These are phyloP conservation scores for Quercus cerris DNA, from an alignment of 306 rosid genomes.

Conservation along the genomic window DNA sequence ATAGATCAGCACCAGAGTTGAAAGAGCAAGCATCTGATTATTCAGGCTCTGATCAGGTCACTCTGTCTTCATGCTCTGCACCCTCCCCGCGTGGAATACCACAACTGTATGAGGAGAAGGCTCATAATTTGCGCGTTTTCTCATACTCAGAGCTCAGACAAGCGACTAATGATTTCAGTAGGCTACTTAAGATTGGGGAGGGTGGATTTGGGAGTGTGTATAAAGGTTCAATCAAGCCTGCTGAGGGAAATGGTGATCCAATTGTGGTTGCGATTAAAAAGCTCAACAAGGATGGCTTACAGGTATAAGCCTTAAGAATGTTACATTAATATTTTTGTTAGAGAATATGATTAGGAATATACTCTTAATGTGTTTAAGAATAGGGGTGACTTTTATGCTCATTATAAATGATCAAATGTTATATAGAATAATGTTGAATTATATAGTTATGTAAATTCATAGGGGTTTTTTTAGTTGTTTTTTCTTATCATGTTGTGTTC, in stretches of 20 bases:
- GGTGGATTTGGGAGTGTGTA: conserved; percentile 93
- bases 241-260: conserved; percentile 48
- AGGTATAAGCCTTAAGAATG: conserved; percentile 46
- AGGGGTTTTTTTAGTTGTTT: neutral
- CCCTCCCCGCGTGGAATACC: conserved; percentile 67
- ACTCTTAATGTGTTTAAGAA: neutral
- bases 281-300: conserved; percentile 65
- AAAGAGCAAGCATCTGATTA: conserved; percentile 37
- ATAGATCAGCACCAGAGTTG: conserved; percentile 70
- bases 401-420: neutral
- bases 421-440: neutral
- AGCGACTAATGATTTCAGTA: conserved; percentile 62
- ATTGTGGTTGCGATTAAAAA: conserved; percentile 70
- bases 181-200: conserved; percentile 76
- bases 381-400: neutral
- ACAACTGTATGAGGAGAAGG: conserved; percentile 73
- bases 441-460: neutral
- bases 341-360: conserved; percentile 2
- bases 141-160: conserved; percentile 53
- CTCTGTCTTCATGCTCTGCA: conserved; percentile 49
- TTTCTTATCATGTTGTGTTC: neutral
- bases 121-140: conserved; percentile 66
- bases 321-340: neutral
- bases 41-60: conserved; percentile 40
- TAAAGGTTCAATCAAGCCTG: conserved; percentile 67